Base-by-base conservation (phyloP, 164 flowering plant species). In the Macadamia tetraphylla region DNA sequence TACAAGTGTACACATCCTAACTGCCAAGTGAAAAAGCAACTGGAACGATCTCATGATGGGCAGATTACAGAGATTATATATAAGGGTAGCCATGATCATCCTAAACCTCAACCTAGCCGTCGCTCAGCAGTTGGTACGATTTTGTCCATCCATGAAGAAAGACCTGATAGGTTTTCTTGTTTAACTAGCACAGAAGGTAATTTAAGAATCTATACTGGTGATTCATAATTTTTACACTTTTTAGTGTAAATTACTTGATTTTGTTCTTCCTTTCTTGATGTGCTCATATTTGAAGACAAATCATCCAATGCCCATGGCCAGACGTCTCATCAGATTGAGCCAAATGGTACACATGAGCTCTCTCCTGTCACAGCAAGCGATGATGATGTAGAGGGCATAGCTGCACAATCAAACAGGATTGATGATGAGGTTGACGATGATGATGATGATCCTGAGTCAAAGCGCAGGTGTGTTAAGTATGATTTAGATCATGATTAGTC, bases 71-170 rank as follows among this genome's bases (percentile, higher is more conserved):
- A 88, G 69, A 86, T 88, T 53, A 81, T 84, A 57, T 89, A 89
- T 65, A 89, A 84, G 71, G 94, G 94, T 48, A 73, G 83, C 63
- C 95, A 89, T 80, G 88, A 88, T 78, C 97, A 90, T 74, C 92
- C 92, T 18, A 90, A 87, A 77, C 97, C 97, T 66, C 86, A 76
- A 72, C 81, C 88, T 56, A 75, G 76, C 64, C 89, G 89, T 23
- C 81, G 97, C 57, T 74, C 78, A 67, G 66, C 78, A 74, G 78
- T 79, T 67, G 86, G 88, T 65, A 42, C 76, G 31, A 70, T 78
- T 62, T 51, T 79, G 74, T 52, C 89, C 23, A 67, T 77, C 67
- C 88, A 83, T 70, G 96, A 85, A 67, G 95, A 90, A 66, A 71
- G 76, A 75, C 48, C 76, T 64, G 85, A 82, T 40, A 81, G 72